phyloP scores from a whole-genome alignment of 106 monocot species.

The Acanthochlamys bracteata region DNA sequence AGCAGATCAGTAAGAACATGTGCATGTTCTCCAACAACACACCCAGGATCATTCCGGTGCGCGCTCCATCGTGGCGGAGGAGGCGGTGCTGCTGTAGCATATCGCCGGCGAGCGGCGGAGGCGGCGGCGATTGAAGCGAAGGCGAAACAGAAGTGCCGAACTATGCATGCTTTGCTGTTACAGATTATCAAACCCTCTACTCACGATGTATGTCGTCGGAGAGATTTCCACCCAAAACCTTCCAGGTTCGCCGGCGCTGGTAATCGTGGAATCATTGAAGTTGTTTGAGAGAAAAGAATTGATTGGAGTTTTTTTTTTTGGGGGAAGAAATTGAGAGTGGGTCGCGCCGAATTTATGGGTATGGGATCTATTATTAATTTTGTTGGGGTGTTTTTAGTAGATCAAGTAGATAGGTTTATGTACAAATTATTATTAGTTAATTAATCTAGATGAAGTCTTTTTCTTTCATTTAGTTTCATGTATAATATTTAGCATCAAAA shows the following conservation, averaged over 20 bases:
- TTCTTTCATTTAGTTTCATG: no score
- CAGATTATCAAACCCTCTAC: conserved; percentile 27
- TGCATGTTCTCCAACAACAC: conserved; percentile 26
- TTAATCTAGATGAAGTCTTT: no score
- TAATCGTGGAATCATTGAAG: neutral
- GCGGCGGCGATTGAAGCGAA: conserved; percentile 1
- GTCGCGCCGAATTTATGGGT: no score
- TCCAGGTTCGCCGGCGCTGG: conserved; percentile 30
- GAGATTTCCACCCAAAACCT: conserved; percentile 31
- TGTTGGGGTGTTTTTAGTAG: no score
- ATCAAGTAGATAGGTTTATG: no score
- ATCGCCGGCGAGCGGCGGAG: neutral
- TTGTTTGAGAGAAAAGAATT: neutral
- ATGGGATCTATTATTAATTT: no score
- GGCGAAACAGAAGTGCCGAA: conserved; percentile 5
- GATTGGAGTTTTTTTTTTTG: neutral
- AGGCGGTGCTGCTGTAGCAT: neutral
- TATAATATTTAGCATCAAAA: no score
- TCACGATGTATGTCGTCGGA: conserved; percentile 6
- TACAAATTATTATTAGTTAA: no score
- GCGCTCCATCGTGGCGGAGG: conserved; percentile 7
- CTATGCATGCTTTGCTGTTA: conserved; percentile 22
- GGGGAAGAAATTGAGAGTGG: no score
- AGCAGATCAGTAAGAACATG: conserved; percentile 4
- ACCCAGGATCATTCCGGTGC: conserved; percentile 37